Evolutionary conservation across 352 stramenopile genomes (phyloP), one percentile per base, ranked within the genome.

Genomic region (Pythium grandisporangium): DNA sequence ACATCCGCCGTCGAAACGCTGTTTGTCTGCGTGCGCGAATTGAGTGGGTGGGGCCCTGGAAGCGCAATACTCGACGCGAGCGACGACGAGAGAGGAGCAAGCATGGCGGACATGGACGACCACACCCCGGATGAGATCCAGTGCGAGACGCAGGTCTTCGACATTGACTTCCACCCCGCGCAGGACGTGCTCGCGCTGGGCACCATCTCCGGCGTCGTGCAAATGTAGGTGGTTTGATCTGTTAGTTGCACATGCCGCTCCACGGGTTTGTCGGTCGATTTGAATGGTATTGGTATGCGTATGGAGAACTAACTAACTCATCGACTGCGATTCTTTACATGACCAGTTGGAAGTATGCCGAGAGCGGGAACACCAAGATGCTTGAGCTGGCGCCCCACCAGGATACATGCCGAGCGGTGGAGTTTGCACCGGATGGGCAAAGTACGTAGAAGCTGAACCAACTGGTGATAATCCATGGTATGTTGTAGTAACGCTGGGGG

Each of bases 101-200:
- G n/a, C 36, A 85, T 84, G 73, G 63, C 51, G 37, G 68, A 72
- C 48, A 57, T 80, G 39, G 68, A 86, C 47, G 75, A 88, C 45
- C 73, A 89, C 61, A 76, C 74, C 43, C 78, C 78, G 11, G 68
- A 86, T 34, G 76, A 92, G 26, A 85, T 94, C 41, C 61, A 64
- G 45, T 84, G 77, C 55, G 51, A 62, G 37, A 74, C 65, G 40
- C 70, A 92, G 23, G 77, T 92, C 21, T 91, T 92, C 42, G 75
- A 90, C 61, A 77, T 92, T 37, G 76, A 86, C 59, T 94, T 94
- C 58, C 81, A 94, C 42, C 81, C 81, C 26, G 45, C 62, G 25
- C 44, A 64, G 16, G 56, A 87, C 34, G 78, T 91, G 27, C 57
- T 94, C 35, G 79, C 77, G 26, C 47, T 88, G 16, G 79, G 74